phyloP scores from a whole-genome alignment of 1,139 yeast species.

The Yamadazyma diddensiae region DNA sequence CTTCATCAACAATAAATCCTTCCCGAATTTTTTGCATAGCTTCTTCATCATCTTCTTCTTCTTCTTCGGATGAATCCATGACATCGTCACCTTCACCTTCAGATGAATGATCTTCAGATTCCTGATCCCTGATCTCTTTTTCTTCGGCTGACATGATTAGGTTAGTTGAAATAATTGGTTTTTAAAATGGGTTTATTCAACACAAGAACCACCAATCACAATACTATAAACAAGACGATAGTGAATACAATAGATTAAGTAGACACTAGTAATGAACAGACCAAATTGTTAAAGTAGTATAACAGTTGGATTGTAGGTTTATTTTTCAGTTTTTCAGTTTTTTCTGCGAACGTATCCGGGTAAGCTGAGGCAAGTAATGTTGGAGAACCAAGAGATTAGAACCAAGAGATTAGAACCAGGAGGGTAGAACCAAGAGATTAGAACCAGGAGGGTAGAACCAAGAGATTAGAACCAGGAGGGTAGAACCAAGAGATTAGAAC shows the following conservation, averaged over 20 bases:
- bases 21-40: conserved; percentile 75
- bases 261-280: no score
- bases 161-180: background rate
- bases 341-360: conserved; percentile 7
- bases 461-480: no score
- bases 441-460: no score
- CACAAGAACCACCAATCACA: no score
- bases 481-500: no score
- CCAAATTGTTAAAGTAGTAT: background rate
- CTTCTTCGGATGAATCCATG: conserved; percentile 60
- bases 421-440: no score
- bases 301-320: conserved; percentile 3
- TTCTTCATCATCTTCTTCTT: conserved; percentile 73
- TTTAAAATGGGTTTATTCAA: background rate
- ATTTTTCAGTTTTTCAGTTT: conserved; percentile 4
- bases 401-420: no score
- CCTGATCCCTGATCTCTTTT: conserved; percentile 34
- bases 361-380: no score
- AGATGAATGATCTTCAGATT: conserved; percentile 19
- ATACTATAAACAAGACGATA: no score
- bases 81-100: conserved; percentile 46
- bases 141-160: no score
- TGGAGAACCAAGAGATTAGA: no score
- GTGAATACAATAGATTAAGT: no score
- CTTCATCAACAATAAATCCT: conserved; percentile 94